phyloP scores from a whole-genome alignment of 2,329 filamentous ascomycete species.

The Tolypocladium endophyticum region DNA sequence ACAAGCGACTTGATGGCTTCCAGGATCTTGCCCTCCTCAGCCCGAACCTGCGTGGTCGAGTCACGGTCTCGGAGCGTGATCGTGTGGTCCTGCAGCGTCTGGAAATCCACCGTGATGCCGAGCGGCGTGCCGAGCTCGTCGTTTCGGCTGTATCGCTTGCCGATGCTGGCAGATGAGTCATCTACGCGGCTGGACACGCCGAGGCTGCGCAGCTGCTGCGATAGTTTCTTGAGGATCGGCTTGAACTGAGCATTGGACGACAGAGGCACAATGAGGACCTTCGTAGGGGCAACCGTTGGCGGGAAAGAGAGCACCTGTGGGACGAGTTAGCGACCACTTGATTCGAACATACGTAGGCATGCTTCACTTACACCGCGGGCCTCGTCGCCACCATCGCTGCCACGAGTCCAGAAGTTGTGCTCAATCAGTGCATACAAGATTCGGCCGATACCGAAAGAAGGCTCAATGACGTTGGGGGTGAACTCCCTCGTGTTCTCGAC shows the following conservation, averaged over 20 bases:
- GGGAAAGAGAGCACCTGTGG: slow-evolving; percentile 41
- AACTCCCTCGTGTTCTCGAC: slow-evolving; percentile 81
- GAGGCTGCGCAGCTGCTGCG: slow-evolving; percentile 62
- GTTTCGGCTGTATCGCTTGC: slow-evolving; percentile 89
- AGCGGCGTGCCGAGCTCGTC: slow-evolving; percentile 93
- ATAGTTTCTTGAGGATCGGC: slow-evolving; percentile 63
- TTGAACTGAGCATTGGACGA: slow-evolving; percentile 73
- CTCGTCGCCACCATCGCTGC: slow-evolving; percentile 50
- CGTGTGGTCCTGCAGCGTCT: slow-evolving; percentile 78
- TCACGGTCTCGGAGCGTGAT: slow-evolving; percentile 87
- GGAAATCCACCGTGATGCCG: slow-evolving; percentile 91
- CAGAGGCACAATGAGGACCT: slow-evolving; percentile 85
- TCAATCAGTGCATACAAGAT: slow-evolving; percentile 91
- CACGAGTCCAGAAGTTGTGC: slow-evolving; percentile 88
- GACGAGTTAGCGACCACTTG: not conserved
- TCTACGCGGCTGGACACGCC: slow-evolving; percentile 81
- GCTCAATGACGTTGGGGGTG: slow-evolving; percentile 93
- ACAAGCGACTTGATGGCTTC: slow-evolving; percentile 54
- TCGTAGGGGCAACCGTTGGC: slow-evolving; percentile 74
- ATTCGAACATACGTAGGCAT: not conserved
- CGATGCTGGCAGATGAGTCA: slow-evolving; percentile 83
- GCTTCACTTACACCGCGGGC: slow-evolving; percentile 65
- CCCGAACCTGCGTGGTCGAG: slow-evolving; percentile 81
- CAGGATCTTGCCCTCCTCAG: slow-evolving; percentile 68
- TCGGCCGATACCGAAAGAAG: slow-evolving; percentile 91